Percentiles rank a stretch among this genome's conserved stretches.
These are phyloP conservation scores for Globisporangium splendens DNA, from an alignment of 352 stramenopile genomes.

Conservation along the genomic window DNA sequence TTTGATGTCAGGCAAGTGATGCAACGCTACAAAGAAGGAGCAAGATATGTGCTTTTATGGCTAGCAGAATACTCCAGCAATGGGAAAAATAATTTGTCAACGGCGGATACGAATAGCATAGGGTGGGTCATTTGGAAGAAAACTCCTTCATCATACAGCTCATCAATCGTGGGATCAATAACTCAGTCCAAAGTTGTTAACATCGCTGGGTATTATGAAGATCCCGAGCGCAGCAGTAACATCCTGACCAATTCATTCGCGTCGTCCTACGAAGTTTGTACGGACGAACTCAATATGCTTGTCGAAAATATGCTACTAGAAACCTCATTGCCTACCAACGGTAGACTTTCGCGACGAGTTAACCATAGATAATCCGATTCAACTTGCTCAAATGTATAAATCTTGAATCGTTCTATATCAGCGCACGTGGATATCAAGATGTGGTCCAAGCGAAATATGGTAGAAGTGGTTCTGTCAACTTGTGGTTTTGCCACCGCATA, in stretches of 20 bases:
- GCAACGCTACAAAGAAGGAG: constrained; percentile 6
- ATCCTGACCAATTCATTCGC: background rate
- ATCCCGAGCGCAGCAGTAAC: background rate
- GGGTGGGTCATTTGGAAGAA: background rate
- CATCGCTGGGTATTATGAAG: background rate
- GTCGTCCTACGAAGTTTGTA: background rate
- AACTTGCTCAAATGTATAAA: no score
- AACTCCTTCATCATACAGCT: background rate
- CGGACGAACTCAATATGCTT: constrained; percentile 2
- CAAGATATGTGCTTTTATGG: background rate
- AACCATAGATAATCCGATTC: no score
- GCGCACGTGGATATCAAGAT: no score
- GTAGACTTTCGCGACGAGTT: no score
- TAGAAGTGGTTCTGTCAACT: no score
- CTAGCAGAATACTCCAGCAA: background rate
- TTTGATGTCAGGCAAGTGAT: background rate
- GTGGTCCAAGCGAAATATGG: no score
- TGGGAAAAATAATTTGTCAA: background rate
- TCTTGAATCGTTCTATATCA: no score
- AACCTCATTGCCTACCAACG: no score
- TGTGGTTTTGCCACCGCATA: no score
- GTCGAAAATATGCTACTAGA: constrained; percentile 5
- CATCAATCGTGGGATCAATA: background rate
- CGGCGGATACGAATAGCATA: background rate
- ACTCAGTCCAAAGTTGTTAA: background rate